Evolutionary conservation across 1,284 basidiomycete genomes (phyloP).

Genomic region (Sanghuangporus sanghuang): DNA sequence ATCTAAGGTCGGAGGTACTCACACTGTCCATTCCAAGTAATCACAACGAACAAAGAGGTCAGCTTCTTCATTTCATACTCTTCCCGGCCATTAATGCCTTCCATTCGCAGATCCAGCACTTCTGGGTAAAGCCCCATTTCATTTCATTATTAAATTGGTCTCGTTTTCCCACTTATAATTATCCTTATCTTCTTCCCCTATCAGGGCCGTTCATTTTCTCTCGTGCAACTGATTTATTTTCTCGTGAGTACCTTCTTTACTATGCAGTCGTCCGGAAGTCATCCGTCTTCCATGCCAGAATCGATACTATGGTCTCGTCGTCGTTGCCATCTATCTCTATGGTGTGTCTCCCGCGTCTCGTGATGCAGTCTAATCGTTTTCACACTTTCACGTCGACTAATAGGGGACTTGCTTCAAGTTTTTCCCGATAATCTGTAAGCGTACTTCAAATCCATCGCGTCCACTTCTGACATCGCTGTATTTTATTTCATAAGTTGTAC

Average conservation of each 20-base stretch:
- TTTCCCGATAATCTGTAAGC: background rate
- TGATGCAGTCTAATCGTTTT: background rate
- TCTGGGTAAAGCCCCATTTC: background rate
- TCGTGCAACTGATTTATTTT: conserved; percentile 3
- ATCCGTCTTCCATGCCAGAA: background rate
- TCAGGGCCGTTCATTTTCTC: background rate
- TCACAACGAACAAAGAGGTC: background rate
- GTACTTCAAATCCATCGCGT: background rate
- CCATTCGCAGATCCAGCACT: background rate
- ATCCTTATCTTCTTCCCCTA: background rate
- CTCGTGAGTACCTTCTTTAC: background rate
- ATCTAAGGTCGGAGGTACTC: background rate
- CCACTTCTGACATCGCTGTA: background rate
- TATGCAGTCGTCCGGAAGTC: background rate
- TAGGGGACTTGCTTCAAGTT: background rate
- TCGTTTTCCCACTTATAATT: too few relatives aligned
- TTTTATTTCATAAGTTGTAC: background rate
- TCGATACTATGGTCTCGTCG: conserved; percentile 1
- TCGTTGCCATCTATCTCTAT: background rate
- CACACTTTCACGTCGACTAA: background rate
- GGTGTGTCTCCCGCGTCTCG: background rate
- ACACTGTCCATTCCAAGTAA: background rate
- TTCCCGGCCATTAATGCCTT: background rate
- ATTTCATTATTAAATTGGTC: background rate
- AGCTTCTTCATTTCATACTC: background rate